A percentile compares a stretch with the other conserved stretches of the same genome.
Evolutionary conservation across 768 basidiomycete species (phyloP).

Genomic region (Tylopilus balloui): DNA sequence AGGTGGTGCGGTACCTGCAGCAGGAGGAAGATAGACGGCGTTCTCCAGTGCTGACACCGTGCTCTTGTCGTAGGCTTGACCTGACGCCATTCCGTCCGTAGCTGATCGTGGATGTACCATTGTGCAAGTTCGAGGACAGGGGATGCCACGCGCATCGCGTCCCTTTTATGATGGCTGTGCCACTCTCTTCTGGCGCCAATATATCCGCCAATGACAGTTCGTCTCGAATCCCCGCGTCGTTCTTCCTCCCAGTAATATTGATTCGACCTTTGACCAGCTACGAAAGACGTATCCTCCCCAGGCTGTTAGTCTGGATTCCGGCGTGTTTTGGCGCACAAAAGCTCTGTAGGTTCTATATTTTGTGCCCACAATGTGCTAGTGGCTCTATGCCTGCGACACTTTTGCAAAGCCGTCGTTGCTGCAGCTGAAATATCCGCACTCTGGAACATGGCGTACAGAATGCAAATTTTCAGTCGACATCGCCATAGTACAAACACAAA

Average conservation of each 20-base stretch:
- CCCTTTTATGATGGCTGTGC: conserved; percentile 15
- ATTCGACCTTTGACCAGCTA: too few species aligned
- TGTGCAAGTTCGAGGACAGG: conserved; percentile 20
- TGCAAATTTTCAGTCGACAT: too few species aligned
- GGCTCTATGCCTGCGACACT: too few species aligned
- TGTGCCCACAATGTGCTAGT: too few species aligned
- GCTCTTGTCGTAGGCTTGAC: background rate
- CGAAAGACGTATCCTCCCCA: too few species aligned
- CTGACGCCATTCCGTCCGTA: background rate
- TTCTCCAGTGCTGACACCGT: background rate
- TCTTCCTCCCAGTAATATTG: too few species aligned
- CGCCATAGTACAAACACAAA: background rate
- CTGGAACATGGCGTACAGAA: too few species aligned
- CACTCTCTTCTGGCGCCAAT: background rate
- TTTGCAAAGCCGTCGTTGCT: too few species aligned
- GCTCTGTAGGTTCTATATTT: too few species aligned
- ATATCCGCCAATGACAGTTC: background rate
- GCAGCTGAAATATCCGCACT: background rate
- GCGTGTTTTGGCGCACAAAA: too few species aligned
- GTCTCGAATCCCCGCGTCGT: background rate
- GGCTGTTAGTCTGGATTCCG: background rate
- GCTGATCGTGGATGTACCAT: conserved; percentile 4
- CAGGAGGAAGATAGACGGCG: background rate
- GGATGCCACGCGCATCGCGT: conserved; percentile 26
- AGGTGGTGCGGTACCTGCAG: background rate